Conservation (phyloP, 108 stramenopile species). For the Stephanodiscus triporus region DNA sequence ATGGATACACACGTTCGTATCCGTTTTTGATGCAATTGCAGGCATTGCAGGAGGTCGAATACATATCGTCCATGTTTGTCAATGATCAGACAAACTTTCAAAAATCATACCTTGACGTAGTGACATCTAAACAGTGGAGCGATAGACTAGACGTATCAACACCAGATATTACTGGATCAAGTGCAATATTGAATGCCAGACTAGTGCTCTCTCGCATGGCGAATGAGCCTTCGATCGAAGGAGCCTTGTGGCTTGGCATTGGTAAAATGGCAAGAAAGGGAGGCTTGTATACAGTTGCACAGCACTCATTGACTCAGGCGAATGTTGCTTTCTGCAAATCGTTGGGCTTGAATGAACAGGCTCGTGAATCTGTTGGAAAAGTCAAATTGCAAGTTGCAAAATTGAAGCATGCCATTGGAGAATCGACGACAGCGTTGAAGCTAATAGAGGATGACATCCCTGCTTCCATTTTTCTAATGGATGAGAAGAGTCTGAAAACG, state of each 20-base stretch:
- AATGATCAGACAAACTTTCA: constrained; percentile 11
- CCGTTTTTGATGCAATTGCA: constrained; percentile 68
- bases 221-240: constrained; percentile 62
- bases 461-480: constrained; percentile 31
- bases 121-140: constrained; percentile 53
- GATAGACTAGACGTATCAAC: constrained; percentile 50
- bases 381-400: constrained; percentile 79
- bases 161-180: constrained; percentile 49
- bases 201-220: constrained; percentile 74
- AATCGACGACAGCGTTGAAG: constrained; percentile 66
- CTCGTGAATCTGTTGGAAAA: constrained; percentile 38
- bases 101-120: constrained; percentile 38
- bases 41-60: constrained; percentile 79
- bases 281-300: constrained; percentile 62
- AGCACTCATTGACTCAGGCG: constrained; percentile 69
- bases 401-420: constrained; percentile 69
- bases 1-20: constrained; percentile 80
- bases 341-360: constrained; percentile 26
- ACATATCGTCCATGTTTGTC: constrained; percentile 32
- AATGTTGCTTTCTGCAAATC: constrained; percentile 37
- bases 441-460: constrained; percentile 63
- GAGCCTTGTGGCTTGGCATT: constrained; percentile 65
- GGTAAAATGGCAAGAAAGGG: constrained; percentile 78
- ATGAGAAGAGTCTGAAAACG: constrained; percentile 23
- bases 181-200: constrained; percentile 61